Evolutionary conservation across 129 eudicot genomes (phyloP).

Genomic region (Daucus carota): DH1_v3.0 NC_030383.2:58810501-58811000

Average conservation of each 20-base stretch:
- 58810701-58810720: no score
- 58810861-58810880: constrained; percentile 80
- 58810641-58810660: constrained; percentile 25
- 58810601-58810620: constrained; percentile 23
- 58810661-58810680: no score
- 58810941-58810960: constrained; percentile 91
- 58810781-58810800: no score
- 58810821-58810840: constrained; percentile 39
- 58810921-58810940: constrained; percentile 67
- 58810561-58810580: constrained; percentile 16
- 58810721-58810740: no score
- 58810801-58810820: constrained; percentile 60
- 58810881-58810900: constrained; percentile 65
- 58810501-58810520: not conserved
- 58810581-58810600: constrained; percentile 17
- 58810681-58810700: no score
- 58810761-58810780: no score
- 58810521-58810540: not conserved
- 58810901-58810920: constrained; percentile 58
- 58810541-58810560: constrained; percentile 2
- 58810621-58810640: constrained; percentile 37
- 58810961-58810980: constrained; percentile 47
- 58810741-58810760: no score
- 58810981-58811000: constrained; percentile 82
- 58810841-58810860: constrained; percentile 64